Conservation (phyloP, 2,329 filamentous ascomycete genomes). For the Arthrobotrys iridis region DNA sequence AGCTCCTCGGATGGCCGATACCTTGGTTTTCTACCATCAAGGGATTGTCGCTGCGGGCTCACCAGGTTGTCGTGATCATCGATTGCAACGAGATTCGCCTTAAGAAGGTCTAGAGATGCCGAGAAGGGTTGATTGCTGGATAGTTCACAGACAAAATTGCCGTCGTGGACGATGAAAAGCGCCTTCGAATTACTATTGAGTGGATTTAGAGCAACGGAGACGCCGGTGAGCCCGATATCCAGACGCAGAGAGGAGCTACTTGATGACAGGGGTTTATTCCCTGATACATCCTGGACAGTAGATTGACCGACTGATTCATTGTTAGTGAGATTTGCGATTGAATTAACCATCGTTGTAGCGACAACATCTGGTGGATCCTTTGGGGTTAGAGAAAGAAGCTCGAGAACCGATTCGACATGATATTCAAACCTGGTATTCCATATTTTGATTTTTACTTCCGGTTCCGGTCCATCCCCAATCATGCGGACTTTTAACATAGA, state of each 20-base stretch:
- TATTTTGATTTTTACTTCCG: constrained; percentile 85
- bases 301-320: constrained; percentile 56
- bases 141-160: constrained; percentile 74
- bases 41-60: constrained; percentile 28
- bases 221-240: constrained; percentile 81
- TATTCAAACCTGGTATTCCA: constrained; percentile 90
- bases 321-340: constrained; percentile 79
- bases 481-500: constrained; percentile 86
- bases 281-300: constrained; percentile 11
- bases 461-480: constrained; percentile 93
- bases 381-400: constrained; percentile 75
- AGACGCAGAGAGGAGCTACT: constrained; percentile 71
- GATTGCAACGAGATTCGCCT: constrained; percentile 82
- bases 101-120: constrained; percentile 75
- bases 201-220: constrained; percentile 84
- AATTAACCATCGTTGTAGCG: constrained; percentile 78
- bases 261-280: constrained; percentile 54
- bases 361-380: constrained; percentile 77
- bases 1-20: constrained; percentile 63
- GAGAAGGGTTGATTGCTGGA: constrained; percentile 73
- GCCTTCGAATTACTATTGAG: constrained; percentile 78
- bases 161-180: constrained; percentile 79
- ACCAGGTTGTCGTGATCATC: constrained; percentile 72
- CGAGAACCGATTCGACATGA: constrained; percentile 82
- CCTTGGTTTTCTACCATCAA: constrained; percentile 45